Percentiles rank a stretch among this genome's conserved stretches.
phyloP scores from a whole-genome alignment of 805 yeast genomes.

The Yarrowia sp. region DNA sequence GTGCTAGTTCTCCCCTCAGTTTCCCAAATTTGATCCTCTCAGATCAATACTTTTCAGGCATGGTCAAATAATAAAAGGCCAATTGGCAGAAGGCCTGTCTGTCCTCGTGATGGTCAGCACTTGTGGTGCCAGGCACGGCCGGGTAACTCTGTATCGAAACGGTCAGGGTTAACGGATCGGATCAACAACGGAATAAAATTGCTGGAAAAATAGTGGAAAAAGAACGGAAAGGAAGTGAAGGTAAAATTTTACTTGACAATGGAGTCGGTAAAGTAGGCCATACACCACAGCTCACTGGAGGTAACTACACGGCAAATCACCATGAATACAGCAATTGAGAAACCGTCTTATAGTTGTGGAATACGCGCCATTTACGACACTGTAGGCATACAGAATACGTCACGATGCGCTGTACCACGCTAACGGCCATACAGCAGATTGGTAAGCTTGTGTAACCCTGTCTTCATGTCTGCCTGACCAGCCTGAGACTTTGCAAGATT shows the following conservation, averaged over 20 bases:
- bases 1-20: no score
- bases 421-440: neutral
- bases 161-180: conserved; percentile 9
- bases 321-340: neutral
- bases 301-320: neutral
- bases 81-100: neutral
- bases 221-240: no score
- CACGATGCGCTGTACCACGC: neutral
- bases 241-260: no score
- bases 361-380: no score
- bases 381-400: no score
- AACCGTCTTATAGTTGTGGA: neutral
- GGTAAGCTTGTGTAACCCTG: neutral
- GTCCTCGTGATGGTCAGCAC: neutral
- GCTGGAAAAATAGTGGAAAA: neutral
- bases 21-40: neutral
- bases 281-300: neutral
- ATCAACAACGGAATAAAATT: neutral
- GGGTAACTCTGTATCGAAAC: conserved; percentile 1
- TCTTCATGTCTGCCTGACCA: neutral
- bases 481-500: neutral
- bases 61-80: neutral
- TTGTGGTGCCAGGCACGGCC: neutral
- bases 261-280: neutral
- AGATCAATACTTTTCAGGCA: neutral